Evolutionary conservation across 2,329 filamentous ascomycete genomes (phyloP).

Genomic region (Ophidiomyces ophidiicola): DNA sequence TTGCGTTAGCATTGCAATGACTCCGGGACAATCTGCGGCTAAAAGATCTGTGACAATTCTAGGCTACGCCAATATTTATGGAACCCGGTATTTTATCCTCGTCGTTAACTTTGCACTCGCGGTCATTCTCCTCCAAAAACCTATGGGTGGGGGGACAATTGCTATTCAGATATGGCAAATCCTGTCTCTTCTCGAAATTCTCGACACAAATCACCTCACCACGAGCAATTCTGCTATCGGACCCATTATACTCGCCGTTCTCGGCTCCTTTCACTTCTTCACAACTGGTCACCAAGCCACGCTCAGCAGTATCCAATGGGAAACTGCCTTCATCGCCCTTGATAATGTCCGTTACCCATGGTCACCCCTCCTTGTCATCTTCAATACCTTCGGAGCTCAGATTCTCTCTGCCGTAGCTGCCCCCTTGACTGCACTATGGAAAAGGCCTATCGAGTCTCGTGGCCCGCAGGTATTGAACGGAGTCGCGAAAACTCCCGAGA

Average conservation of each 20-base stretch:
- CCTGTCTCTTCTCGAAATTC: slow-evolving; percentile 57
- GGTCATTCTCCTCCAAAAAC: slow-evolving; percentile 74
- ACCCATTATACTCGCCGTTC: slow-evolving; percentile 69
- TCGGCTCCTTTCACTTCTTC: slow-evolving; percentile 92
- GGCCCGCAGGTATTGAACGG: slow-evolving; percentile 15
- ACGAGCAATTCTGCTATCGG: slow-evolving; percentile 57
- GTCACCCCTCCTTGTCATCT: slow-evolving; percentile 64
- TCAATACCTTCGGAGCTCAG: slow-evolving; percentile 84
- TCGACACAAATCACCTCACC: slow-evolving; percentile 50
- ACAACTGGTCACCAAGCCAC: slow-evolving; percentile 94
- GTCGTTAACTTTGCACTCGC: slow-evolving; percentile 65
- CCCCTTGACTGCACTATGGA: slow-evolving; percentile 78
- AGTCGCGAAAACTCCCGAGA: slow-evolving; percentile 21
- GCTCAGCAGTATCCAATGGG: slow-evolving; percentile 85
- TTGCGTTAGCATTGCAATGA: slow-evolving; percentile 59
- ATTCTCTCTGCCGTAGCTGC: slow-evolving; percentile 70
- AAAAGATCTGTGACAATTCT: slow-evolving; percentile 57
- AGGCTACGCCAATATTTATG: slow-evolving; percentile 87
- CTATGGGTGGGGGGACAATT: slow-evolving; percentile 80
- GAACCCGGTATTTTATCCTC: slow-evolving; percentile 76
- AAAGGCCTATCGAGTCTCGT: slow-evolving; percentile 63
- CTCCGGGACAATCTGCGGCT: slow-evolving; percentile 25
- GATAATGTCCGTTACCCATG: slow-evolving; percentile 76
- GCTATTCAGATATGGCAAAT: slow-evolving; percentile 79
- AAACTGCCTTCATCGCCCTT: slow-evolving; percentile 82